Evolutionary conservation across 2,329 filamentous ascomycete species (phyloP).

Genomic region (Elsinoe ampelina): DNA sequence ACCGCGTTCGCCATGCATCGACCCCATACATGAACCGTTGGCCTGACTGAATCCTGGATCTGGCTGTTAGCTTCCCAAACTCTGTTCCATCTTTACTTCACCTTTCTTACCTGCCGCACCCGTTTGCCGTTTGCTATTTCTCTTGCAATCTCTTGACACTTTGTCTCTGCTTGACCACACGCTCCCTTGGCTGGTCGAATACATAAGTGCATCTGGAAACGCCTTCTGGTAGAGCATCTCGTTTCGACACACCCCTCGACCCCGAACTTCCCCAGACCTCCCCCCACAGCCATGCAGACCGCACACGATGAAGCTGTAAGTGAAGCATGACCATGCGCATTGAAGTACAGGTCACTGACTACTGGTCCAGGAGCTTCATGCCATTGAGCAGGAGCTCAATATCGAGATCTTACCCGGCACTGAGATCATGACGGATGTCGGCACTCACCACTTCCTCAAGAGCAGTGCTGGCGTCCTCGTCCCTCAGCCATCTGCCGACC

Average conservation of each 20-base stretch:
- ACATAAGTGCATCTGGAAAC: background rate
- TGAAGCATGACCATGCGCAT: conserved; percentile 6
- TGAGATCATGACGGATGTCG: conserved; percentile 53
- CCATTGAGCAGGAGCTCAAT: conserved; percentile 44
- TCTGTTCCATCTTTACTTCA: background rate
- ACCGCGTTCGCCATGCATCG: background rate
- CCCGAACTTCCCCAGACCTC: conserved; percentile 4
- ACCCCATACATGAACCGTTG: conserved; percentile 6
- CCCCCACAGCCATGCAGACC: conserved; percentile 36
- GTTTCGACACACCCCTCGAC: conserved; percentile 11
- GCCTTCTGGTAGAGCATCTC: background rate
- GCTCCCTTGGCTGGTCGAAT: background rate
- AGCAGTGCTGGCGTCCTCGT: conserved; percentile 39
- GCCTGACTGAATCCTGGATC: conserved; percentile 1
- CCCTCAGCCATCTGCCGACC: conserved; percentile 41
- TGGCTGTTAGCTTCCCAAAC: background rate
- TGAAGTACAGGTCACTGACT: conserved; percentile 14
- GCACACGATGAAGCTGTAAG: conserved; percentile 36
- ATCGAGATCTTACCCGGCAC: conserved; percentile 49
- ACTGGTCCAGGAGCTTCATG: conserved; percentile 31
- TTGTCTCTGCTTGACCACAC: conserved; percentile 5
- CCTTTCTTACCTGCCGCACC: background rate
- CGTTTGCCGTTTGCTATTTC: conserved; percentile 11
- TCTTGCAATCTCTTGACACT: conserved; percentile 3
- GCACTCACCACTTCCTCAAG: conserved; percentile 56